These are phyloP conservation scores for Huiozyma sinensis DNA, from an alignment of 805 yeast species.

Conservation along the genomic window DNA sequence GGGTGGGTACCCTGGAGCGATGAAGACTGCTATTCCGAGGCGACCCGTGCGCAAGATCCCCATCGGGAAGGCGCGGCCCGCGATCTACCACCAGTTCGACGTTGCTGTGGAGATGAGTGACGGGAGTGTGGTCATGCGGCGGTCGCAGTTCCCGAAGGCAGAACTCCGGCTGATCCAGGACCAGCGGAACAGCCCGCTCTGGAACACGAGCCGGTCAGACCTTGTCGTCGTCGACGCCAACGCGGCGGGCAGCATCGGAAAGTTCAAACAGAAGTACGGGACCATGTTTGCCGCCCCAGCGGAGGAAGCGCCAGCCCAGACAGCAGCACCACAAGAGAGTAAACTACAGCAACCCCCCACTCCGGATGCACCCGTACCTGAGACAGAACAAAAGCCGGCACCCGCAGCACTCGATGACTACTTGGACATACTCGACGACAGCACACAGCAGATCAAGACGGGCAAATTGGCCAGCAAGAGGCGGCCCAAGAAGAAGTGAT, in stretches of 20 bases:
- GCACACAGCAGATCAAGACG: conserved; percentile 22
- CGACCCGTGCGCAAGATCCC: conserved; percentile 61
- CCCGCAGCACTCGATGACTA: conserved; percentile 25
- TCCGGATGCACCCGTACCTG: conserved; percentile 4
- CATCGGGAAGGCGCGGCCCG: conserved; percentile 85
- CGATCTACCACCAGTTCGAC: conserved; percentile 84
- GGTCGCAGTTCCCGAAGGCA: conserved; percentile 79
- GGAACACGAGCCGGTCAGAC: conserved; percentile 84
- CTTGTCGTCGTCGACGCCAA: conserved; percentile 65
- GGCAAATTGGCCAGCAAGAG: conserved; percentile 26
- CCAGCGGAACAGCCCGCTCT: conserved; percentile 73
- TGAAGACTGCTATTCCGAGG: conserved; percentile 23
- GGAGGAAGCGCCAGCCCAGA: conserved; percentile 10
- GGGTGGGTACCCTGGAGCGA: conserved; percentile 17
- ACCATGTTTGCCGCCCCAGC: conserved; percentile 33
- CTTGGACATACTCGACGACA: conserved; percentile 22
- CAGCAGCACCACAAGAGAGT: conserved; percentile 2
- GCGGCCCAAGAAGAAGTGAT: conserved; percentile 17
- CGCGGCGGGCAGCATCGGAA: conserved; percentile 71
- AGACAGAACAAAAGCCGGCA: conserved; percentile 2
- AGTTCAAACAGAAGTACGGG: conserved; percentile 55
- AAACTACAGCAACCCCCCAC: neutral
- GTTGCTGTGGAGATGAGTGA: conserved; percentile 85
- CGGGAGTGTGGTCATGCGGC: conserved; percentile 78
- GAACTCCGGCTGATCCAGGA: conserved; percentile 81